Evolutionary conservation across 306 rosid species (phyloP).

Genomic region (Ochetophila trinervis): DNA sequence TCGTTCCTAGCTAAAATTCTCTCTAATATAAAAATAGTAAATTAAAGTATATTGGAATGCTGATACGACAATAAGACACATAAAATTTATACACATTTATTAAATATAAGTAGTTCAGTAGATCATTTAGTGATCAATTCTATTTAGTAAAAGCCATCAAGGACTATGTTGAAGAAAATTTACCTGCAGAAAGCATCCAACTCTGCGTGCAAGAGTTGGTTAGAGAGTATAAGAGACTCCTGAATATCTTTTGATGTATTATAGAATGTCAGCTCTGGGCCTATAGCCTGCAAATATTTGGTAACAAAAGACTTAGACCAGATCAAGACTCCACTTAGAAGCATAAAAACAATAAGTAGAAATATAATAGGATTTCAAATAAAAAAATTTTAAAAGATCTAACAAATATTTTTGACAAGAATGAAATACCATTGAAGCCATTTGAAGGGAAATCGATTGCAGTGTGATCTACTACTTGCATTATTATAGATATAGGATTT

Average conservation of each 20-base stretch:
- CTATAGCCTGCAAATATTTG: slow-evolving; percentile 65
- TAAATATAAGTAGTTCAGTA: neutral
- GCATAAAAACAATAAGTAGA: neutral
- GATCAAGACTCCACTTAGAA: neutral
- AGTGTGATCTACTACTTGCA: too few species aligned
- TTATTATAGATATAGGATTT: too few species aligned
- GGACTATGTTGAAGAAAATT: slow-evolving; percentile 5
- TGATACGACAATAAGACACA: too few species aligned
- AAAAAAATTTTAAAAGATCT: neutral
- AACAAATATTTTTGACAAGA: neutral
- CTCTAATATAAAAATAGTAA: too few species aligned
- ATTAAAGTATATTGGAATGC: too few species aligned
- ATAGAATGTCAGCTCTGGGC: slow-evolving; percentile 90
- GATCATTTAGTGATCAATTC: neutral
- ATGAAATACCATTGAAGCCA: neutral
- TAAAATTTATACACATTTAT: neutral
- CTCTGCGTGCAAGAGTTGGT: slow-evolving; percentile 82
- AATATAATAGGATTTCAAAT: too few species aligned
- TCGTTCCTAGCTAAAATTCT: too few species aligned
- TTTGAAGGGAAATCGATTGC: neutral
- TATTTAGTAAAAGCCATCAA: neutral
- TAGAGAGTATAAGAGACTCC: slow-evolving; percentile 52
- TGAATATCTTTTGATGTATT: slow-evolving; percentile 73
- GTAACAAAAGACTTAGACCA: slow-evolving; percentile 8
- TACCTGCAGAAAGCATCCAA: slow-evolving; percentile 93